Evolutionary conservation across 257 asterid species (phyloP).

Genomic region (Jaltomata sinuosa): DNA sequence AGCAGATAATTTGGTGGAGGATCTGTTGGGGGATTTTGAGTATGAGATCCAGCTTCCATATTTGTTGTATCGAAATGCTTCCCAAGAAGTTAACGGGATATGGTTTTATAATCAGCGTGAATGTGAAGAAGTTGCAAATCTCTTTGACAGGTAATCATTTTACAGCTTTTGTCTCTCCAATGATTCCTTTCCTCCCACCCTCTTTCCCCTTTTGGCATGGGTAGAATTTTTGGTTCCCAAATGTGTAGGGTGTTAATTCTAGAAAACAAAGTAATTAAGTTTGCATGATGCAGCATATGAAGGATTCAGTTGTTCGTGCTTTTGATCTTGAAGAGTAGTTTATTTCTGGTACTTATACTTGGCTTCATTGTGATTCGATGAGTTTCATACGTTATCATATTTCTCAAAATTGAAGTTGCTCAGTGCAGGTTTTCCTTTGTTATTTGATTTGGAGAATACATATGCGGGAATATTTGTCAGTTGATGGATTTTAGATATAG

Average conservation of each 20-base stretch:
- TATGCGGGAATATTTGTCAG: background rate
- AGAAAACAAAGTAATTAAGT: background rate
- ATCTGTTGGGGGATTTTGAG: conserved; percentile 82
- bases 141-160: conserved; percentile 60
- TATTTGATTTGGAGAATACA: background rate
- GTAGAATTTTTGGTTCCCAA: background rate
- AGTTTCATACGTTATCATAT: background rate
- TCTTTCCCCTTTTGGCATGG: background rate
- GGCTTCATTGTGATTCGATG: background rate
- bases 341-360: background rate
- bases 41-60: conserved; percentile 82
- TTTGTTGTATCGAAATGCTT: conserved; percentile 68
- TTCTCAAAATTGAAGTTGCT: background rate
- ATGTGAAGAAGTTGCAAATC: conserved; percentile 74
- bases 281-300: background rate
- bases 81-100: conserved; percentile 88
- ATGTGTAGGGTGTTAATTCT: background rate
- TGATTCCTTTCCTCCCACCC: background rate
- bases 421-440: background rate
- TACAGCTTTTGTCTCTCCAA: background rate
- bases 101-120: conserved; percentile 86
- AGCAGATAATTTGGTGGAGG: conserved; percentile 86
- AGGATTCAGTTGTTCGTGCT: background rate
- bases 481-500: background rate
- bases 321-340: background rate